Evolutionary conservation across 148 eudicot genomes (phyloP).

Genomic region (Cornus suecica): DNA sequence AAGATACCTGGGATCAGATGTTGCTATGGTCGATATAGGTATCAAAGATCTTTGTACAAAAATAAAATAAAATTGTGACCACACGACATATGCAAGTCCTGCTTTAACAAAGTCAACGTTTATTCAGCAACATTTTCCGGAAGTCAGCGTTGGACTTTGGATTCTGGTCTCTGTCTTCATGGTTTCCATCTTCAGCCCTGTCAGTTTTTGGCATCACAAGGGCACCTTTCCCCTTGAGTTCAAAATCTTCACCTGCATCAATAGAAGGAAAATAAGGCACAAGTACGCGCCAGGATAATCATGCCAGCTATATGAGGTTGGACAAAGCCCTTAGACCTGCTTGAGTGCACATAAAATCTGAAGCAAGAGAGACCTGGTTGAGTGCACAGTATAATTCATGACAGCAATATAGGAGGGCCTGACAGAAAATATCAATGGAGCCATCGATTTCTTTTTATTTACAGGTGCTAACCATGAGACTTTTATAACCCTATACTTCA

Average conservation of each 20-base stretch:
- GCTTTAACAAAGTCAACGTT: slow-evolving; percentile 4
- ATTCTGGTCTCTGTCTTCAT: slow-evolving; percentile 41
- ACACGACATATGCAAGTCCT: background rate
- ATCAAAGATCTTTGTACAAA: too few species aligned
- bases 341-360: background rate
- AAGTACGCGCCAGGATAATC: background rate
- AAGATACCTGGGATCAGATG: background rate
- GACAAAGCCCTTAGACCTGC: too few species aligned
- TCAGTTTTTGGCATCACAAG: slow-evolving; percentile 83
- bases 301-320: background rate
- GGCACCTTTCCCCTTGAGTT: slow-evolving; percentile 73
- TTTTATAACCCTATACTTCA: too few species aligned
- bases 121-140: slow-evolving; percentile 69
- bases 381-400: too few species aligned
- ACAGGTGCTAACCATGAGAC: too few species aligned
- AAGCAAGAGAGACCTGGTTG: too few species aligned
- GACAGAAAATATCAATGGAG: too few species aligned
- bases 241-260: slow-evolving; percentile 23
- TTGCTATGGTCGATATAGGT: background rate
- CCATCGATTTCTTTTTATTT: too few species aligned
- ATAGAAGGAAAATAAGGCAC: background rate
- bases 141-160: slow-evolving; percentile 93
- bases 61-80: too few species aligned
- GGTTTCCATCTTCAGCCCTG: slow-evolving; percentile 29
- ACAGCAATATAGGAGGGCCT: too few species aligned